Evolutionary conservation across 2,329 filamentous ascomycete species (phyloP).

Genomic region (Clonostachys byssicola): DNA sequence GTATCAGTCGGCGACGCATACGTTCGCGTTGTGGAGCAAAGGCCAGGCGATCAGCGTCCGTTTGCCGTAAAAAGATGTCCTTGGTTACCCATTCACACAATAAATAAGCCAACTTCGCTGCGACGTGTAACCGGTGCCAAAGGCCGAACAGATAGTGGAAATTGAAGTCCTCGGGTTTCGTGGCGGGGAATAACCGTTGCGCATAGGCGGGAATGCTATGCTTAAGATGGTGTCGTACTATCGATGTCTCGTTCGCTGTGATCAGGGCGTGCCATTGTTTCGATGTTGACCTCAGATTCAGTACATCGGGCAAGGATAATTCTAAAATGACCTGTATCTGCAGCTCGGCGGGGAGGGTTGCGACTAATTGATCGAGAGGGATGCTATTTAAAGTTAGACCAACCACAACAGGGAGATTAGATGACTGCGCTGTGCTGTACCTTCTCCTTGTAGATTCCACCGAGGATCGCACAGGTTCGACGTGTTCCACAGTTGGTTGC

Average conservation of each 20-base stretch:
- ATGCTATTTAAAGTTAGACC: conserved; percentile 19
- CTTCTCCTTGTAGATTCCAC: conserved; percentile 23
- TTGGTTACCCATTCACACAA: conserved; percentile 64
- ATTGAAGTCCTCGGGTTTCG: conserved; percentile 38
- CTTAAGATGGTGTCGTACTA: conserved; percentile 57
- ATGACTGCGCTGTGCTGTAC: conserved; percentile 11
- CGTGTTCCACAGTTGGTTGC: conserved; percentile 10
- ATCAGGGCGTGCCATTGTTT: conserved; percentile 56
- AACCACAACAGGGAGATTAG: not conserved
- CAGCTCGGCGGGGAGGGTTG: conserved; percentile 54
- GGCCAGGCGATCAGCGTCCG: conserved; percentile 47
- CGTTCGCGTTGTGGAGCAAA: conserved; percentile 59
- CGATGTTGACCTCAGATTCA: conserved; percentile 55
- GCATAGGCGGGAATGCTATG: conserved; percentile 58
- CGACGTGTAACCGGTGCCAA: conserved; percentile 63
- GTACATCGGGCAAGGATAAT: conserved; percentile 54
- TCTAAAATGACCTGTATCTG: conserved; percentile 59
- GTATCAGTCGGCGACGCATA: conserved; percentile 61
- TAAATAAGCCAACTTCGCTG: conserved; percentile 55
- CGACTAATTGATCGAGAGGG: conserved; percentile 53
- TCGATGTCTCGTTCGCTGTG: conserved; percentile 55
- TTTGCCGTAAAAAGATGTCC: conserved; percentile 58
- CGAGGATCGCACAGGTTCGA: conserved; percentile 9
- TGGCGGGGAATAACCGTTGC: conserved; percentile 50
- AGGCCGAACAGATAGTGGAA: conserved; percentile 60